These are phyloP conservation scores for Buddleja alternifolia DNA, from an alignment of 257 asterid species.

Conservation along the genomic window DNA sequence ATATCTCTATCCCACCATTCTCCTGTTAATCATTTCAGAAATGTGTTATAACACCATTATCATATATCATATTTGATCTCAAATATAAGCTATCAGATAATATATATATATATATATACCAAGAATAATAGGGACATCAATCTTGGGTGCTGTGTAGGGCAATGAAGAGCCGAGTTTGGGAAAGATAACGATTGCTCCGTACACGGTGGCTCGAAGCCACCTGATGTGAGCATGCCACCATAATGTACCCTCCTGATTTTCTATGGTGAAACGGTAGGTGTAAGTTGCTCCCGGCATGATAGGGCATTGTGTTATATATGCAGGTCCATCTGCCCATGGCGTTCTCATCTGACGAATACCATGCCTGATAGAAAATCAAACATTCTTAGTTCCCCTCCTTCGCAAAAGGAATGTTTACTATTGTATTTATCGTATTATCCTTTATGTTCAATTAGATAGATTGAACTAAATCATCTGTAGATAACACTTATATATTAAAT, in stretches of 20 bases:
- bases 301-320: conserved; percentile 72
- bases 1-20: conserved; percentile 62
- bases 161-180: conserved; percentile 56
- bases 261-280: conserved; percentile 61
- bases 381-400: too few relatives aligned
- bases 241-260: conserved; percentile 70
- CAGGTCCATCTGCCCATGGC: conserved; percentile 87
- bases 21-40: conserved; percentile 36
- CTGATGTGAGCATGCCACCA: conserved; percentile 90
- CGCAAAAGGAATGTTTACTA: too few relatives aligned
- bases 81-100: neutral
- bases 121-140: conserved; percentile 60
- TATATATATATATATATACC: conserved; percentile 47
- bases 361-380: conserved; percentile 46
- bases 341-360: conserved; percentile 73
- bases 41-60: neutral
- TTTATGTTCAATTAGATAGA: too few relatives aligned
- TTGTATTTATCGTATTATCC: too few relatives aligned
- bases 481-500: too few relatives aligned
- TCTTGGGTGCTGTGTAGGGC: conserved; percentile 54
- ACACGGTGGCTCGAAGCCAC: conserved; percentile 75
- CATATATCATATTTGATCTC: neutral
- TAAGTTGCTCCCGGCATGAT: conserved; percentile 63
- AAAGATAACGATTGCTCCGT: conserved; percentile 65
- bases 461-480: too few relatives aligned